phyloP scores from a whole-genome alignment of 192 early-diverging fungal genomes.

The Allomyces macrogynus region DNA sequence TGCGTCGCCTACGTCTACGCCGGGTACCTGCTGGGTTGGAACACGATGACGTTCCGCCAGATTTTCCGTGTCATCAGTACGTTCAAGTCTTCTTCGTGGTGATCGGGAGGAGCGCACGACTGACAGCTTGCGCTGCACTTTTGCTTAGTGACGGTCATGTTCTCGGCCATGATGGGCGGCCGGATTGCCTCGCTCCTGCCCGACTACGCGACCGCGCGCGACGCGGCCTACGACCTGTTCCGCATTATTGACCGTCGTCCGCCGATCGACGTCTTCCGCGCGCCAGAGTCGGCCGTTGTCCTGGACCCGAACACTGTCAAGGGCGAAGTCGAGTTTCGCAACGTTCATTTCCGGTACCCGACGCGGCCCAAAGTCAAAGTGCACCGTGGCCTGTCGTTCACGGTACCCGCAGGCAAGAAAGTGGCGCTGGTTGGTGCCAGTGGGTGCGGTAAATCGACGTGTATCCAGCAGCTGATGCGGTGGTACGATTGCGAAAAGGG shows the following conservation, averaged over 20 bases:
- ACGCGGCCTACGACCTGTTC: conserved; percentile 51
- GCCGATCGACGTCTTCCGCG: conserved; percentile 35
- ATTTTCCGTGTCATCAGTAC: conserved; percentile 57
- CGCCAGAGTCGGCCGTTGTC: neutral
- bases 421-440: conserved; percentile 80
- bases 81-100: conserved; percentile 9
- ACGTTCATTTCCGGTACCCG: conserved; percentile 75
- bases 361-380: conserved; percentile 60
- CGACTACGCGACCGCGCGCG: conserved; percentile 56
- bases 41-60: conserved; percentile 13
- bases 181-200: conserved; percentile 45
- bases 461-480: conserved; percentile 59
- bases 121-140: no score
- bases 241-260: conserved; percentile 47
- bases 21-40: conserved; percentile 28
- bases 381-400: conserved; percentile 47
- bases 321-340: conserved; percentile 51
- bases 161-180: conserved; percentile 41
- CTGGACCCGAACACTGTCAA: conserved; percentile 18
- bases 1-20: conserved; percentile 52
- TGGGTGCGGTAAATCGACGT: conserved; percentile 74
- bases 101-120: no score
- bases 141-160: conserved; percentile 11
- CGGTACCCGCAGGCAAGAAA: conserved; percentile 47
- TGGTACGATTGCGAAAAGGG: conserved; percentile 52